phyloP scores from a whole-genome alignment of 2,329 filamentous ascomycete species.

The Fusarium hostae region DNA sequence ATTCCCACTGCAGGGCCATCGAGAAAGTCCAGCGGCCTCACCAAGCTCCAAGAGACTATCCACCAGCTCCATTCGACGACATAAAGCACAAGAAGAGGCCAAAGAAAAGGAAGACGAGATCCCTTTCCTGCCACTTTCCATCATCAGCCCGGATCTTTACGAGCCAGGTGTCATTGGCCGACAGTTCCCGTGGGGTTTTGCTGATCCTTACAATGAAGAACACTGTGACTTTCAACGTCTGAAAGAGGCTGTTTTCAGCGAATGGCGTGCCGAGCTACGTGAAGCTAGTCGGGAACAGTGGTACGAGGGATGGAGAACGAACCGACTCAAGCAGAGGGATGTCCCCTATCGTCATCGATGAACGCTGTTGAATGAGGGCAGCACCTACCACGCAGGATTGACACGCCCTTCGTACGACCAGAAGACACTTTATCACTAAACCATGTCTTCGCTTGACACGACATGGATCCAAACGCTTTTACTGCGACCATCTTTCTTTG shows the following conservation, averaged over 20 bases:
- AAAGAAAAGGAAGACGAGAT: conserved; percentile 65
- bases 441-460: conserved; percentile 28
- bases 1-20: conserved; percentile 53
- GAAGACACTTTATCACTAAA: conserved; percentile 1
- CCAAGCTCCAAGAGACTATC: conserved; percentile 60
- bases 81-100: conserved; percentile 58
- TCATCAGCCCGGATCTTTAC: conserved; percentile 94
- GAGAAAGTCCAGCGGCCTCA: conserved; percentile 47
- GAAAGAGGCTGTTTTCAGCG: conserved; percentile 90
- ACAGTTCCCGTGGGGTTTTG: conserved; percentile 96
- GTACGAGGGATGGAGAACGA: conserved; percentile 96
- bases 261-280: conserved; percentile 91
- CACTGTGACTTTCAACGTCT: conserved; percentile 95
- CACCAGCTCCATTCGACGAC: conserved; percentile 57
- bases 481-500: conserved; percentile 36
- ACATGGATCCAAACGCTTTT: conserved; percentile 29
- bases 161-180: conserved; percentile 83
- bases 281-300: conserved; percentile 91
- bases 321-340: conserved; percentile 68
- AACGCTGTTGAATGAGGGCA: conserved; percentile 10
- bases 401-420: conserved; percentile 3
- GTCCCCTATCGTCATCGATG: conserved; percentile 52
- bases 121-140: conserved; percentile 86
- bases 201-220: conserved; percentile 87
- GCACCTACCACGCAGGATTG: conserved; percentile 8